These are phyloP conservation scores for Albifimbria verrucaria DNA, from an alignment of 2,329 filamentous ascomycete genomes.

Conservation along the genomic window DNA sequence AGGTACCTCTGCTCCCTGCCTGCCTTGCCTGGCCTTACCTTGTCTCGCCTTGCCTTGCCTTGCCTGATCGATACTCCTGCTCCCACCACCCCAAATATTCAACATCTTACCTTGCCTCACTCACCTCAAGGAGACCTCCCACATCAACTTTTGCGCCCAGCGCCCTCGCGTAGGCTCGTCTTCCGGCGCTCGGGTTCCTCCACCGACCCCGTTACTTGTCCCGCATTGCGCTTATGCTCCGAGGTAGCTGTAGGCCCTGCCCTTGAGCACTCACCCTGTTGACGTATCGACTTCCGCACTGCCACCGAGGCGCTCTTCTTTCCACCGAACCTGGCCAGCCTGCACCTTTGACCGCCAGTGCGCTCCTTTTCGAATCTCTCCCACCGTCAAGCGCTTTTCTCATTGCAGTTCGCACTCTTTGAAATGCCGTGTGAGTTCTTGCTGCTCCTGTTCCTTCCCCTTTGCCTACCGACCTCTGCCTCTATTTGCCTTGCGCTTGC, in stretches of 20 bases:
- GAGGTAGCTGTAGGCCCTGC: too few species aligned
- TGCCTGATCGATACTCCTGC: too few species aligned
- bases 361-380: not conserved
- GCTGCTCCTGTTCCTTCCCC: too few species aligned
- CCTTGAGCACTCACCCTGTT: too few species aligned
- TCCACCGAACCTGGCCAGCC: too few species aligned
- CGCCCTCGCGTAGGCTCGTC: not conserved
- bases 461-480: too few species aligned
- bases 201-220: not conserved
- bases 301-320: too few species aligned
- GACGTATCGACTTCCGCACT: too few species aligned
- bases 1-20: not conserved
- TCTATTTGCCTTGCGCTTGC: conserved; percentile 8
- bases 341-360: not conserved
- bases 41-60: not conserved
- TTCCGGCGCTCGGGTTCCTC: not conserved
- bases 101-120: not conserved
- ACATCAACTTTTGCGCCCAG: not conserved
- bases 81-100: not conserved
- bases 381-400: not conserved
- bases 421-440: conserved; percentile 36
- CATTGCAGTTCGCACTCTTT: not conserved
- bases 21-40: not conserved
- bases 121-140: not conserved
- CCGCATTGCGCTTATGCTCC: not conserved